Evolutionary conservation across 2,329 filamentous ascomycete genomes (phyloP), one percentile per base, ranked within the genome.

Genomic region (Colletotrichum tropicicola): DNA sequence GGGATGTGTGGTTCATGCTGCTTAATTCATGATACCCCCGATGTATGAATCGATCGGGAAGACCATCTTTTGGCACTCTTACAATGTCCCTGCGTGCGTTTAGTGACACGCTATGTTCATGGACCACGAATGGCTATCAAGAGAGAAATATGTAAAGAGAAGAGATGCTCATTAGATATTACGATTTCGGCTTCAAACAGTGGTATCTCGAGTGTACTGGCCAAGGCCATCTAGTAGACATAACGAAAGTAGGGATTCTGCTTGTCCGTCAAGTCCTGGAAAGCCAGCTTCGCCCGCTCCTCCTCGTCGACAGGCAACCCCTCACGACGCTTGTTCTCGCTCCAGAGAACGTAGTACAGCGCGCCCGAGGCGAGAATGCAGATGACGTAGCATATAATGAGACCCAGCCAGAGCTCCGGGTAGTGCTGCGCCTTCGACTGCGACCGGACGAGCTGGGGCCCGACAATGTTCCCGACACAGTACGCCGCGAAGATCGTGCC

Each of bases 401-500:
- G 73, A 0, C 90, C 90, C 1, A 85, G 79, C 91, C 91, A 93
- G 8, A 93, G 72, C 69, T 88, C 86, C 0, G 91, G 91, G 71
- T 93, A 93, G 75, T 93, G 91, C 49, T 84, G 73, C 0, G 73
- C 77, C 68, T 90, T 90, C 0, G 88, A 89, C 74, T 91, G 80
- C n/a, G 85, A 89, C 70, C 86, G 87, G 41, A 93, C 85, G 39
- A 93, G 80, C 76, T 92, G 90, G 4, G 91, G 91, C 0, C 91
- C 91, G 23, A 93, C 87, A 53, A 94, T 93, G 70, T 93, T 93
- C 2, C 91, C 84, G 3, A 93, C 88, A 59, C 90, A 92, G 72
- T 93, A 93, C 0, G 89, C 90, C 0, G 92, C 89, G 67, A 93
- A 94, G 1, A 92, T 90, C 0, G 89, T 88, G 0, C 89, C 88